A percentile compares a stretch with the other conserved stretches of the same genome.
Conservation (phyloP, 768 basidiomycete species). For the Russula griseocarnosa region DNA sequence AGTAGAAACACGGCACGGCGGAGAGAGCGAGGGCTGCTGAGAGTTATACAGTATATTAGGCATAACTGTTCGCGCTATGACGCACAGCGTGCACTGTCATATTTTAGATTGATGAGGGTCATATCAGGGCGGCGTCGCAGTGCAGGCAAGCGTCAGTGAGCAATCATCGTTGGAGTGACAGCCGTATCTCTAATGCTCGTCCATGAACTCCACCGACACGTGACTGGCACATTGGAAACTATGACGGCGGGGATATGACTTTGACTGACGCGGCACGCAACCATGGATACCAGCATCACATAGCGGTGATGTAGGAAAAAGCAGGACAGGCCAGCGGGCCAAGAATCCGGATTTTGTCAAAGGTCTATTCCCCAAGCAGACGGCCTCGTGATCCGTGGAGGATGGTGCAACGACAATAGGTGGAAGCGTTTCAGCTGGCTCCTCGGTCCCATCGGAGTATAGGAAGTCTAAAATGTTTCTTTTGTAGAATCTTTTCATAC, state of each 20-base stretch:
- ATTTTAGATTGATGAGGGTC: background rate
- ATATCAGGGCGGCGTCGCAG: background rate
- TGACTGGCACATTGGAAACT: no score
- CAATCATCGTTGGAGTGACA: background rate
- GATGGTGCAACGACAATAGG: constrained; percentile 64
- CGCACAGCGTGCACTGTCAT: constrained; percentile 1
- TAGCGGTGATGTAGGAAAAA: background rate
- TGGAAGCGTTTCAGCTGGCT: constrained; percentile 66
- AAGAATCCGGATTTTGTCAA: background rate
- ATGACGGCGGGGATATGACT: background rate
- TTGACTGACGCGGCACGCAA: background rate
- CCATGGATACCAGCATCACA: constrained; percentile 15
- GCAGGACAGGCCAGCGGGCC: background rate
- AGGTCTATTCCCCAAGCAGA: constrained; percentile 64
- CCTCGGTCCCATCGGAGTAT: constrained; percentile 84
- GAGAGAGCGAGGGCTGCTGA: background rate
- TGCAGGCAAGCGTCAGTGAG: background rate
- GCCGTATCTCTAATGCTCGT: no score
- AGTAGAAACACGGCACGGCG: background rate
- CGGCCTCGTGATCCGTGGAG: constrained; percentile 63
- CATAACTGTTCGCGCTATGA: background rate
- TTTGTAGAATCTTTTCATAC: constrained; percentile 73
- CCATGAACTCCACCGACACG: no score
- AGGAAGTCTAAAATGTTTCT: constrained; percentile 80
- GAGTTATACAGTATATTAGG: constrained; percentile 11